Evolutionary conservation across 2,329 filamentous ascomycete genomes (phyloP).

Genomic region (Celoporthe dispersa): DNA sequence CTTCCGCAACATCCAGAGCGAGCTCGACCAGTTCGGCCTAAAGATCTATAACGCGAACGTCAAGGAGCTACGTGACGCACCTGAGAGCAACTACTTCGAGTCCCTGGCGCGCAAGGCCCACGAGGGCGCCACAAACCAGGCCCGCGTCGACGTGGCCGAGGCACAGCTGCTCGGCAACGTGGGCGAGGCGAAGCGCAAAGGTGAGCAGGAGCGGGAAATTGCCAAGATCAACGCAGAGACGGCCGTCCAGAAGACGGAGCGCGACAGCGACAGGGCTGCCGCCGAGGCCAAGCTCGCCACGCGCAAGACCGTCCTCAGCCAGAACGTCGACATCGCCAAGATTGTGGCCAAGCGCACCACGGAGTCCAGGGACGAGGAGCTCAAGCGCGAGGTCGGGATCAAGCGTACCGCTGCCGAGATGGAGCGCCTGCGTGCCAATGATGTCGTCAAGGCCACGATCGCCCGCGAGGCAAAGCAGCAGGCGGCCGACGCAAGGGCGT

Average conservation of each 20-base stretch:
- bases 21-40: slow-evolving; percentile 80
- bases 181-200: slow-evolving; percentile 77
- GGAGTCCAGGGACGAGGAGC: slow-evolving; percentile 77
- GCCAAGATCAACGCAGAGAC: slow-evolving; percentile 88
- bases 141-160: slow-evolving; percentile 68
- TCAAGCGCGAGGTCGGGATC: slow-evolving; percentile 77
- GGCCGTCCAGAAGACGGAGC: slow-evolving; percentile 79
- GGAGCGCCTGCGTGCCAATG: slow-evolving; percentile 75
- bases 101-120: slow-evolving; percentile 83
- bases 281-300: slow-evolving; percentile 79
- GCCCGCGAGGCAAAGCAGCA: slow-evolving; percentile 70
- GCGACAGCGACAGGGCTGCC: slow-evolving; percentile 58
- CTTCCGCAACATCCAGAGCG: slow-evolving; percentile 75
- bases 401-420: slow-evolving; percentile 80
- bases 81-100: slow-evolving; percentile 80
- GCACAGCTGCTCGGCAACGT: slow-evolving; percentile 70
- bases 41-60: slow-evolving; percentile 76
- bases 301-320: slow-evolving; percentile 71
- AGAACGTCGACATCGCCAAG: slow-evolving; percentile 75
- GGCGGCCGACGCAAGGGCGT: slow-evolving; percentile 67
- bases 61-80: slow-evolving; percentile 85
- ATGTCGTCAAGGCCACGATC: slow-evolving; percentile 79
- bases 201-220: slow-evolving; percentile 82
- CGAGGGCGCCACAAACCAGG: slow-evolving; percentile 83
- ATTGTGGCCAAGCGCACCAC: slow-evolving; percentile 75